Evolutionary conservation across 2,329 filamentous ascomycete species (phyloP).

Genomic region (Fusarium fujikuroi): DNA sequence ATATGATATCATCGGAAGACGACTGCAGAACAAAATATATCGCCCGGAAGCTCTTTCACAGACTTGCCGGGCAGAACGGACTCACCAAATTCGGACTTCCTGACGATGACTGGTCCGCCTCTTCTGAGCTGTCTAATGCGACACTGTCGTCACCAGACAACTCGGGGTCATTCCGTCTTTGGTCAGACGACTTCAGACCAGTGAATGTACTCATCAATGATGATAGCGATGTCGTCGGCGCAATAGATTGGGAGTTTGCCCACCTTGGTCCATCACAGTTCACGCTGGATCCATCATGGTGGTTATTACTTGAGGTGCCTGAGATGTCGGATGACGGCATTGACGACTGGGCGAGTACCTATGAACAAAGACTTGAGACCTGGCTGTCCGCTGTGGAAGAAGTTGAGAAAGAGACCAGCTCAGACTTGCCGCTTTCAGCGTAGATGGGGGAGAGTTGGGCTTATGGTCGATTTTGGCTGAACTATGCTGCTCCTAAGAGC

Average conservation of each 20-base stretch:
- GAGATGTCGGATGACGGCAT: constrained; percentile 49
- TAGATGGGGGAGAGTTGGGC: constrained; percentile 44
- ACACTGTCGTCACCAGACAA: not conserved
- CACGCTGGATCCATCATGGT: constrained; percentile 51
- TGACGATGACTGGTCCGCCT: not conserved
- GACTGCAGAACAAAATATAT: constrained; percentile 49
- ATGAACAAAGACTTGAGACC: constrained; percentile 46
- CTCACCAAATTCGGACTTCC: constrained; percentile 18
- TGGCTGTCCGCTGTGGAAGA: constrained; percentile 49
- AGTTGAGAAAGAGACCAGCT: not conserved
- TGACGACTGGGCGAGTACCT: constrained; percentile 44
- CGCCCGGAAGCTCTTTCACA: constrained; percentile 30
- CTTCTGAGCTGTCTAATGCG: not conserved
- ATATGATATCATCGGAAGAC: constrained; percentile 49
- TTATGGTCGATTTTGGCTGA: not conserved
- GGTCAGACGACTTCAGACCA: not conserved
- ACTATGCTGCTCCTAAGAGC: not conserved
- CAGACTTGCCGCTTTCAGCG: constrained; percentile 36
- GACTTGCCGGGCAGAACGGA: constrained; percentile 42
- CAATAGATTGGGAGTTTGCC: constrained; percentile 56
- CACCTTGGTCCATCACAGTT: constrained; percentile 51
- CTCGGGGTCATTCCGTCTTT: not conserved
- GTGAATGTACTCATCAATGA: constrained; percentile 49
- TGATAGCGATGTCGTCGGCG: constrained; percentile 34
- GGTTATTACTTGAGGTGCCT: constrained; percentile 49